These are phyloP conservation scores for Fusarium ambrosium DNA, from an alignment of 2,329 filamentous ascomycete genomes.

Conservation along the genomic window DNA sequence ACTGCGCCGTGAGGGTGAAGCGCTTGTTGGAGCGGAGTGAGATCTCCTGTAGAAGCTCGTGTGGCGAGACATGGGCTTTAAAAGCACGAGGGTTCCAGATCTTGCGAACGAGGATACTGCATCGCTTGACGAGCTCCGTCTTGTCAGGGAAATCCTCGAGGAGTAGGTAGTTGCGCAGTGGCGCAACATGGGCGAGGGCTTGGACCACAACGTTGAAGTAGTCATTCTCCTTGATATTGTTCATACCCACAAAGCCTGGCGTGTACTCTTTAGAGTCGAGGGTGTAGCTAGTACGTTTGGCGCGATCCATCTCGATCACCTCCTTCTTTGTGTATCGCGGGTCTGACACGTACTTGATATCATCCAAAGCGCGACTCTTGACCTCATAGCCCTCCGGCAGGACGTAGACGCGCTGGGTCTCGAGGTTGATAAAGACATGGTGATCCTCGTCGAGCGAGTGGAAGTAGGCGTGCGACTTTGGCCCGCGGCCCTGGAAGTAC, in stretches of 20 bases:
- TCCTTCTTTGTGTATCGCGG: constrained; percentile 86
- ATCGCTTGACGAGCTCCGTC: constrained; percentile 86
- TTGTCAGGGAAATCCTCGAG: constrained; percentile 82
- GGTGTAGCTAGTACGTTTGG: constrained; percentile 75
- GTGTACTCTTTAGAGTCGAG: constrained; percentile 87
- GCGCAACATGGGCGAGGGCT: constrained; percentile 88
- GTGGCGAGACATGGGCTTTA: constrained; percentile 95
- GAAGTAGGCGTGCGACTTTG: constrained; percentile 96
- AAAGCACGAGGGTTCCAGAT: constrained; percentile 98
- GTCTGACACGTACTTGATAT: constrained; percentile 98
- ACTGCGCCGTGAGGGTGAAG: constrained; percentile 90
- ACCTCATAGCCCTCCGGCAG: constrained; percentile 98
- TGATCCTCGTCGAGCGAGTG: constrained; percentile 95
- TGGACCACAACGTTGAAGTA: constrained; percentile 97
- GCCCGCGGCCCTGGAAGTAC: constrained; percentile 94
- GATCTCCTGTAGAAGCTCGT: constrained; percentile 96
- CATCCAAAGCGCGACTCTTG: constrained; percentile 91
- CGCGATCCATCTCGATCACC: constrained; percentile 82
- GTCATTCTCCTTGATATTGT: constrained; percentile 99
- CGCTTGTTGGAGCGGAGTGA: constrained; percentile 90
- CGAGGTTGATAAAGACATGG: constrained; percentile 99
- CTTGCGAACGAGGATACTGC: constrained; percentile 91
- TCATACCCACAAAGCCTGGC: constrained; percentile 97
- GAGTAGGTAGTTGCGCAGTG: constrained; percentile 91
- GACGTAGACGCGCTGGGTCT: constrained; percentile 90